Base-by-base conservation (phyloP, 768 basidiomycete genomes). In the Psilocybe cubensis region DNA sequence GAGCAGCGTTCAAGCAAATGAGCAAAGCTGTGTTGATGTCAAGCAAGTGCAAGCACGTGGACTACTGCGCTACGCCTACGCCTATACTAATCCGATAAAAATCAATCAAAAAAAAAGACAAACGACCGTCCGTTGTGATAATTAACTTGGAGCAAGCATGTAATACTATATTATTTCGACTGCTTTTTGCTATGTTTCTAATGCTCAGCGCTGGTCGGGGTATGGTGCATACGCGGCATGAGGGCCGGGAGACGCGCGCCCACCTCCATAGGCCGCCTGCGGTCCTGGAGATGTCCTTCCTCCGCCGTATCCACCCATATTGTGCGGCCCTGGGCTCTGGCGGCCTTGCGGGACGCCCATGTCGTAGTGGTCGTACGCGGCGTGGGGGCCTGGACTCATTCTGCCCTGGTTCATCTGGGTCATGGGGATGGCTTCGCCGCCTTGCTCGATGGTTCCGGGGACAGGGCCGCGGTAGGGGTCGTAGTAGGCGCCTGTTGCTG, bases 381-480 rank as follows among this genome's bases (percentile, higher is more conserved):
- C 63, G 66, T 78, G 74, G 50, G 79, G 79, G 42, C 69, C 76
- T 45, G 83, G 83, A 27, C 69, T 71, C 68, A 66, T 67, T 60
- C 72, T 66, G 43, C 71, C 72, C 42, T 47, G 60, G 52, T 66
- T 71, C 79, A 87, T 79, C 66, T 89, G 86, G 0, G 83, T 90
- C 91, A 92, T 92, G 18, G 89, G 87, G 48, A 89, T 88, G 3
- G 83, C 79, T 68, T 92, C 90, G 45, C 75, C 66, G 21, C 77
- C 77, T 27, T 68, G 82, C 45, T 80, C 77, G 46, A 92, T 78
- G 2, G 89, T 79, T 49, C 81, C 81, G 5, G 89, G 88, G 18
- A 88, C 74, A n/a, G 91, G 88, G 1, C 89, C 89, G 24, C 82
- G 80, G 70, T 94, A 94, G 20, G 92, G 92, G 70, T 94, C 92